Conservation (phyloP, 2,329 filamentous ascomycete genomes). For the Botrytis aclada region DNA sequence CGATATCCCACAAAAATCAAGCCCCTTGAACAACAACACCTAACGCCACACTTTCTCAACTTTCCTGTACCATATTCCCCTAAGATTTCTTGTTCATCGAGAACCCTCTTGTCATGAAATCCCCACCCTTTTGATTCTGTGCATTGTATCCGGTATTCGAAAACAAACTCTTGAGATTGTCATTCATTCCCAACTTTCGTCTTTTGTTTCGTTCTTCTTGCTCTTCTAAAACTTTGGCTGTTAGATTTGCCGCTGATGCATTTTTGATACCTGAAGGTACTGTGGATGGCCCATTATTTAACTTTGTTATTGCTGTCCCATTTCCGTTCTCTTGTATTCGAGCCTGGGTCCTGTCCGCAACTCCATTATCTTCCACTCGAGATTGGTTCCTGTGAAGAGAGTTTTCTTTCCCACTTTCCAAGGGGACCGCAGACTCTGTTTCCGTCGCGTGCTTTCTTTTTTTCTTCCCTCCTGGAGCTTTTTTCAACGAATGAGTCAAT, state of each 20-base stretch:
- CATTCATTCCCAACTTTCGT: slow-evolving; percentile 61
- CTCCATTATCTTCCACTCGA: slow-evolving; percentile 30
- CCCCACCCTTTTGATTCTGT: slow-evolving; percentile 42
- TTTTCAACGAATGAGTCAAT: slow-evolving; percentile 85
- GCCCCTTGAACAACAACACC: background rate
- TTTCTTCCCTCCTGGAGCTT: slow-evolving; percentile 67
- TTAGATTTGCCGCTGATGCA: slow-evolving; percentile 76
- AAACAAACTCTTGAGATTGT: slow-evolving; percentile 54
- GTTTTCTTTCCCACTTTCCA: slow-evolving; percentile 1
- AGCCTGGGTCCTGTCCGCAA: slow-evolving; percentile 29
- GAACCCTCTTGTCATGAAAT: slow-evolving; percentile 59
- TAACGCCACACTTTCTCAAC: background rate
- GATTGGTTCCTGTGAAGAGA: slow-evolving; percentile 28
- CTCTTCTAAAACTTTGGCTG: slow-evolving; percentile 81
- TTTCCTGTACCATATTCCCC: background rate
- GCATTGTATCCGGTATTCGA: slow-evolving; percentile 44
- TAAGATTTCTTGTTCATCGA: slow-evolving; percentile 45
- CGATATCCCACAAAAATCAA: background rate
- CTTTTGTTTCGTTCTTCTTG: slow-evolving; percentile 80
- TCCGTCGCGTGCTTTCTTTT: slow-evolving; percentile 63
- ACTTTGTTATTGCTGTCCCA: slow-evolving; percentile 22
- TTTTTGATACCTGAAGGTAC: slow-evolving; percentile 71
- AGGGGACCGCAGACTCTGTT: slow-evolving; percentile 36
- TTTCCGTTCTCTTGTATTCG: slow-evolving; percentile 31
- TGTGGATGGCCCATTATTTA: slow-evolving; percentile 37